Conservation (phyloP, 1,139 yeast genomes). For the Saccharomyces uvarum region DNA sequence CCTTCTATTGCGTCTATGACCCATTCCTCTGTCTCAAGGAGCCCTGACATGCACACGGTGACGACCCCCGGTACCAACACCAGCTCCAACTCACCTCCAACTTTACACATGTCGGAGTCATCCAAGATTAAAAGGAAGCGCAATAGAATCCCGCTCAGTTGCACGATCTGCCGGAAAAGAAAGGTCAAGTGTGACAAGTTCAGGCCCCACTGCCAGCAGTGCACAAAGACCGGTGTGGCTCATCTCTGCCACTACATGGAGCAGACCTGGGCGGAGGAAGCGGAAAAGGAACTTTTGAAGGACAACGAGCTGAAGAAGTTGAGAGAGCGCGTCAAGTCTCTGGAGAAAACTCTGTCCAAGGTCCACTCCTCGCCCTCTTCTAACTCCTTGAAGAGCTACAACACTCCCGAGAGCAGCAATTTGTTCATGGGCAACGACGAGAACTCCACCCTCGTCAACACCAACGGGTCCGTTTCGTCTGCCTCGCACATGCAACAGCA, state of each 20-base stretch:
- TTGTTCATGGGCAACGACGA: slow-evolving; percentile 7
- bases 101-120: not conserved
- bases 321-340: slow-evolving; percentile 28
- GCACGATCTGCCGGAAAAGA: slow-evolving; percentile 42
- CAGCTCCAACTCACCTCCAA: not conserved
- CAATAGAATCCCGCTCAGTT: slow-evolving; percentile 42
- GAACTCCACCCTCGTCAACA: not conserved
- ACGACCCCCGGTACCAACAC: not conserved
- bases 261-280: slow-evolving; percentile 46
- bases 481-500: not conserved
- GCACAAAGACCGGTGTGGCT: slow-evolving; percentile 65
- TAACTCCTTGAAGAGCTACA: slow-evolving; percentile 4
- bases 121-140: slow-evolving; percentile 33
- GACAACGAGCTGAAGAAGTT: slow-evolving; percentile 30
- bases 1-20: not conserved
- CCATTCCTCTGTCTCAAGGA: not conserved
- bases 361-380: slow-evolving; percentile 19
- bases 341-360: slow-evolving; percentile 28
- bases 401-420: slow-evolving; percentile 14
- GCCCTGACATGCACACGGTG: not conserved
- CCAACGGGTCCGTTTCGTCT: not conserved
- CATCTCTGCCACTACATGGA: slow-evolving; percentile 64
- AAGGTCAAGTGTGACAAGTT: slow-evolving; percentile 50
- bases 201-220: slow-evolving; percentile 62
- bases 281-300: slow-evolving; percentile 46